These are phyloP conservation scores for Straminergon stramineum DNA, from an alignment of 225 moss, liverwort and hornwort genomes.

Conservation along the genomic window DNA sequence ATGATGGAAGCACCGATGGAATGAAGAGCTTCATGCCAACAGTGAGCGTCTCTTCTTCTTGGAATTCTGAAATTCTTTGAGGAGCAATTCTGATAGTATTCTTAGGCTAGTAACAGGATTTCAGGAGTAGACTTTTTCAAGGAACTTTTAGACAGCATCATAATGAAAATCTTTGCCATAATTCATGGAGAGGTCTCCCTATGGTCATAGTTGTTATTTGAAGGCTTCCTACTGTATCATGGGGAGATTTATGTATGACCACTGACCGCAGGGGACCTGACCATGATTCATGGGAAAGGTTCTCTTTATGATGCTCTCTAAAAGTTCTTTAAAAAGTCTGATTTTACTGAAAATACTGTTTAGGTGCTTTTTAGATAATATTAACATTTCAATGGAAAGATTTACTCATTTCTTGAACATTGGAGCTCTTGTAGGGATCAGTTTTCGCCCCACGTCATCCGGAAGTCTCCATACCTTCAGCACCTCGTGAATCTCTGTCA, in stretches of 20 bases:
- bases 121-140: background rate
- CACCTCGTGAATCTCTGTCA: slow-evolving; percentile 51
- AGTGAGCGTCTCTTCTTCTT: slow-evolving; percentile 14
- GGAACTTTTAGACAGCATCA: background rate
- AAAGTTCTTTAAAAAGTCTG: background rate
- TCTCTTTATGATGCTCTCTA: background rate
- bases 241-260: background rate
- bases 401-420: background rate
- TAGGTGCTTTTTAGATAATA: background rate
- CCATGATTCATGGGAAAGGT: background rate
- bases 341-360: background rate
- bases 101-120: background rate
- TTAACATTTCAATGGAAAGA: background rate
- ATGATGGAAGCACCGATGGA: slow-evolving; percentile 3
- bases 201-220: background rate
- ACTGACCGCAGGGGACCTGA: background rate
- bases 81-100: background rate
- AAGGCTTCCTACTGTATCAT: background rate
- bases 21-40: slow-evolving; percentile 14
- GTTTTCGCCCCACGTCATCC: slow-evolving; percentile 2
- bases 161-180: background rate
- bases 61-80: background rate
- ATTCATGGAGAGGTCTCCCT: background rate
- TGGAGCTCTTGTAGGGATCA: slow-evolving; percentile 27
- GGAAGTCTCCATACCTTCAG: slow-evolving; percentile 13